Conservation (phyloP, 805 yeast genomes). For the Ogataea haglerorum region DNA sequence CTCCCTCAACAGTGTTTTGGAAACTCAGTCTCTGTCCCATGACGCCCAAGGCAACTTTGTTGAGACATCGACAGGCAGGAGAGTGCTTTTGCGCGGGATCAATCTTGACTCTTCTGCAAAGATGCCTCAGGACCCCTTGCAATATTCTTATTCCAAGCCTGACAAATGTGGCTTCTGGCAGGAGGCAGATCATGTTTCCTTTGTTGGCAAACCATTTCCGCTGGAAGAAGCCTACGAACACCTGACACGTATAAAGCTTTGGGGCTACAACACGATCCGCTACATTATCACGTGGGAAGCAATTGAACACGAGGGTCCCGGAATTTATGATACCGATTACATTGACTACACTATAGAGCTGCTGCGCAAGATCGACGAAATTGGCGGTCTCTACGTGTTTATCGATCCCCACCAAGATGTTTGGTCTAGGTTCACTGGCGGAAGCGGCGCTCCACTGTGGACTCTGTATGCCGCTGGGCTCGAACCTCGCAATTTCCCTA, state of each 20-base stretch:
- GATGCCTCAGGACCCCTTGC: slow-evolving; percentile 56
- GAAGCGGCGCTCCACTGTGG: slow-evolving; percentile 95
- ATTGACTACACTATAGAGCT: slow-evolving; percentile 66
- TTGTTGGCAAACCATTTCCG: slow-evolving; percentile 79
- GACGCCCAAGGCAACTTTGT: slow-evolving; percentile 57
- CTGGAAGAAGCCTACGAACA: slow-evolving; percentile 69
- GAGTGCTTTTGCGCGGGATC: slow-evolving; percentile 70
- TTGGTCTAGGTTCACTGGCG: slow-evolving; percentile 87
- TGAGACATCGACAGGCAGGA: slow-evolving; percentile 49
- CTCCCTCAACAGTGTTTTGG: slow-evolving; percentile 17
- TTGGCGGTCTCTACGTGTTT: slow-evolving; percentile 76
- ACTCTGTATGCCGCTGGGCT: slow-evolving; percentile 86
- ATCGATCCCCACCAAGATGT: slow-evolving; percentile 93
- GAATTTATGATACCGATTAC: slow-evolving; percentile 71
- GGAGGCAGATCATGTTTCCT: slow-evolving; percentile 70
- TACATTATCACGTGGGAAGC: slow-evolving; percentile 90
- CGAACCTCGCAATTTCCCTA: slow-evolving; percentile 67
- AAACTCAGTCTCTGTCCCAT: slow-evolving; percentile 25
- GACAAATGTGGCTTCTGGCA: slow-evolving; percentile 51
- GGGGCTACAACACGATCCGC: slow-evolving; percentile 81
- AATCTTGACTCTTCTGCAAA: slow-evolving; percentile 76
- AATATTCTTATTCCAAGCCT: slow-evolving; percentile 39
- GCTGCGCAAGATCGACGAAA: slow-evolving; percentile 49
- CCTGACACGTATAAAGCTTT: slow-evolving; percentile 61
- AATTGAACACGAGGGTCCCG: slow-evolving; percentile 85